These are phyloP conservation scores for Dactylis glomerata DNA, from an alignment of 176 grass and related monocot species.

Conservation along the genomic window DNA sequence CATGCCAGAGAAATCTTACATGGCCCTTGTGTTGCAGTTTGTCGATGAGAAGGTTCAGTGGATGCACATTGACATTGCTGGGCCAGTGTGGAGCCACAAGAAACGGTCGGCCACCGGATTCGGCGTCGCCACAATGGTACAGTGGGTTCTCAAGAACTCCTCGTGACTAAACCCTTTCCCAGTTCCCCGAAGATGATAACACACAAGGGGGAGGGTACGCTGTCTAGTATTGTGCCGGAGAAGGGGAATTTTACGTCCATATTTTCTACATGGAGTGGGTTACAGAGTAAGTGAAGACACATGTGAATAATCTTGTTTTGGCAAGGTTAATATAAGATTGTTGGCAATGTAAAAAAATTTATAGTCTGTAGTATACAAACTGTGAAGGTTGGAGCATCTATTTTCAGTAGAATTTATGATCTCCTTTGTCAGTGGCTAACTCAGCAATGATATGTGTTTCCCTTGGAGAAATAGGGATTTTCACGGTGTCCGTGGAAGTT, in stretches of 20 bases:
- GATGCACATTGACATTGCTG: slow-evolving; percentile 99
- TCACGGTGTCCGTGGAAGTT: too few relatives aligned
- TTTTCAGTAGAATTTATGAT: too few relatives aligned
- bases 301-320: too few relatives aligned
- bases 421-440: too few relatives aligned
- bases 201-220: not conserved
- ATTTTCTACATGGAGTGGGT: not conserved
- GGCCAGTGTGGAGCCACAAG: slow-evolving; percentile 92
- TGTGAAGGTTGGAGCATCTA: too few relatives aligned
- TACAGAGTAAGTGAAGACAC: not conserved
- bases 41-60: slow-evolving; percentile 94
- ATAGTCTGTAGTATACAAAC: too few relatives aligned
- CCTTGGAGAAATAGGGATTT: too few relatives aligned
- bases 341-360: too few relatives aligned
- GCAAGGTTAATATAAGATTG: too few relatives aligned
- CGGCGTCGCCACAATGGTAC: slow-evolving; percentile 79
- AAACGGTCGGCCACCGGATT: slow-evolving; percentile 81
- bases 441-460: too few relatives aligned
- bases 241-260: not conserved
- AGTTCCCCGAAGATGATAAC: not conserved
- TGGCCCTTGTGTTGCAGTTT: slow-evolving; percentile 43
- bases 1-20: not conserved
- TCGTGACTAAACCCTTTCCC: slow-evolving; percentile 16
- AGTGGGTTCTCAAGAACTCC: slow-evolving; percentile 94
- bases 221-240: not conserved